phyloP scores from a whole-genome alignment of 805 yeast species.

The Saccharomycopsis sp. region DNA sequence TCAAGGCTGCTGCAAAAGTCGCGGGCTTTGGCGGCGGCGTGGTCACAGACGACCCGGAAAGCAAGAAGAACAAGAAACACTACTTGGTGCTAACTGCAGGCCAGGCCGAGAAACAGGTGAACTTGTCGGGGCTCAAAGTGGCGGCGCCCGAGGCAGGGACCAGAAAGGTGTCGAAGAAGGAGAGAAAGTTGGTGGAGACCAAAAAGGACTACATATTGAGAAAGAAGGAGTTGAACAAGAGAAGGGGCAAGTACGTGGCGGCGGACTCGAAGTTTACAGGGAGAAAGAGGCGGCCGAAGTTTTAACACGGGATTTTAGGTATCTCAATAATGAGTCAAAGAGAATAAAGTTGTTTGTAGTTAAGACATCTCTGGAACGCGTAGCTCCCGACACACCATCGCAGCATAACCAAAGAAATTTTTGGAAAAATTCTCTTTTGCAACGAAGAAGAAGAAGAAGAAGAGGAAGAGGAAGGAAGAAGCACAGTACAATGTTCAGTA shows the following conservation, averaged over 20 bases:
- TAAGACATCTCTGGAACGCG: too few relatives aligned
- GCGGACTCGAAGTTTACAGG: conserved; percentile 88
- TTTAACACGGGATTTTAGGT: conserved; percentile 29
- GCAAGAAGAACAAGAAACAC: conserved; percentile 83
- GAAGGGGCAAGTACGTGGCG: conserved; percentile 85
- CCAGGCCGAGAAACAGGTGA: conserved; percentile 60
- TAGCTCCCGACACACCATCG: too few relatives aligned
- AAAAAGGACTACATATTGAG: conserved; percentile 75
- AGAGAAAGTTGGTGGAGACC: conserved; percentile 53
- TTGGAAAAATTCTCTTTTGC: too few relatives aligned
- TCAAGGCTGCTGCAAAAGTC: conserved; percentile 76
- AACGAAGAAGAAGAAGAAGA: too few relatives aligned
- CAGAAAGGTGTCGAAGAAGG: conserved; percentile 32
- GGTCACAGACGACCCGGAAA: conserved; percentile 88
- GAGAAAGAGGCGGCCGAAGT: conserved; percentile 63
- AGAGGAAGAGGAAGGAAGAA: too few relatives aligned
- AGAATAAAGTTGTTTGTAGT: too few relatives aligned
- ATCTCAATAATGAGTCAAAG: too few relatives aligned
- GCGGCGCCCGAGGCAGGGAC: conserved; percentile 44
- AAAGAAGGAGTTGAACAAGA: conserved; percentile 88
- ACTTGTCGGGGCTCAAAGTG: conserved; percentile 72
- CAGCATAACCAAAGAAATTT: too few relatives aligned
- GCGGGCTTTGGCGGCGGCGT: conserved; percentile 96
- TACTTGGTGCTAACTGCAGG: conserved; percentile 89
- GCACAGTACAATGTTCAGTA: too few relatives aligned